Conservation (phyloP, 176 grass and related monocot species). For the Pharus latifolius region DNA sequence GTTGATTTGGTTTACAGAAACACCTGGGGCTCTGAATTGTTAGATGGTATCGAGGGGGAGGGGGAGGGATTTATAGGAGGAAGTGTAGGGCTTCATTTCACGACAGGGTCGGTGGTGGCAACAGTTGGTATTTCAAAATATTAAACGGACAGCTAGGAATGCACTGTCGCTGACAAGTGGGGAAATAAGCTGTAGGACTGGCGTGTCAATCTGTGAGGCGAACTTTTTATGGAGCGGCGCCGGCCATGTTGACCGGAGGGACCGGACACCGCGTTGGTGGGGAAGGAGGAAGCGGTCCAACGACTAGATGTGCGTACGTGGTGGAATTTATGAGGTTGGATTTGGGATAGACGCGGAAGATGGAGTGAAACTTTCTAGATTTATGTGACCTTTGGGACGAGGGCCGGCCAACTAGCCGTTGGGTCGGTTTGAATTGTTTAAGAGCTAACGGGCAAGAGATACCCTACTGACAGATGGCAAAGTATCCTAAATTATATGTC, state of each 20-base stretch:
- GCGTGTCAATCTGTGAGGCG: not conserved
- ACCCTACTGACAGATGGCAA: conserved; percentile 4
- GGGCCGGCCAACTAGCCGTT: conserved; percentile 34
- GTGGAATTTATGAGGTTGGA: not conserved
- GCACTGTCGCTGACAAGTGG: not conserved
- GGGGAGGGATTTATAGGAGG: conserved; percentile 1
- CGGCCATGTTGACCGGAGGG: not conserved
- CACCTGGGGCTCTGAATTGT: not conserved
- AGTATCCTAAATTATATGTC: not conserved
- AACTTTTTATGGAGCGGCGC: not conserved
- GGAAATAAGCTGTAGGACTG: not conserved
- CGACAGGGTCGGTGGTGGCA: no score
- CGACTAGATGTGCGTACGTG: conserved; percentile 26
- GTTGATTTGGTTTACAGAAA: no score
- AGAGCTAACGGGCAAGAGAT: not conserved
- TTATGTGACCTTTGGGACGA: not conserved
- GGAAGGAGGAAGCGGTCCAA: not conserved
- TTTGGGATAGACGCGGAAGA: not conserved
- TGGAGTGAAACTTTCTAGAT: not conserved
- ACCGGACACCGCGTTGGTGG: not conserved
- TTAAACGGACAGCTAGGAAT: no score
- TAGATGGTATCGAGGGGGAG: not conserved
- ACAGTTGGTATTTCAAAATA: no score
- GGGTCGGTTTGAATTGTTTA: conserved; percentile 15
- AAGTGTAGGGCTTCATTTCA: no score